Base-by-base conservation (phyloP, 768 basidiomycete species). In the Clitopilus passeckerianus region DNA sequence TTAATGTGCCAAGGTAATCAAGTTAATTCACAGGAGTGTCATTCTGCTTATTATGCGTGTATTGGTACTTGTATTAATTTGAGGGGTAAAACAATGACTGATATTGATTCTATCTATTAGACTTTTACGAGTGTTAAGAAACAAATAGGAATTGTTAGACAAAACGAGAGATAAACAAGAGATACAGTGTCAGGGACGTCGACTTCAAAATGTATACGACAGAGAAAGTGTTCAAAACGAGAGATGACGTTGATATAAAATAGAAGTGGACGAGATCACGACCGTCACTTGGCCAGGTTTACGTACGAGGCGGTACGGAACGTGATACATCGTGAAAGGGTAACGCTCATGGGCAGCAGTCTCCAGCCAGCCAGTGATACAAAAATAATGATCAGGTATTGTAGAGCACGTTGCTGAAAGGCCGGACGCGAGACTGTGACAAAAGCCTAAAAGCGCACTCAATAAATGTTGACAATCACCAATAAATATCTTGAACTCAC, bases 251-350 rank as follows among this genome's bases (percentile, higher is more conserved):
- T 30, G 27, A 30, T 30, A 30, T 30, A 30, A 30, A 60, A 60
- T 65, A 63, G 64, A 72, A 66, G 71, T 80, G 72, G 70, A 78
- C 80, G 81, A 77, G 85, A 79, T 80, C 80, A 83, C 79, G 84
- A 80, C 77, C 85, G 81, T 85, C 83, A 73, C 85, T 74, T 81
- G 82, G 85, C 76, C 80, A 80, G 76, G 78, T 61, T 67, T 62
- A 64, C 61, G 66, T 66, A 69, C 80, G 74, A 71, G 81, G 80
- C 86, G 80, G 83, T 82, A 86, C 83, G 85, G 80, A 75, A 82
- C 83, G 78, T 75, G 79, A 83, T 72, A 82, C 86, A 75, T 74
- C 80, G 82, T 78, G 77, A 55, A n/a, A 23, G 6, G 53, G 27
- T 77, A 76, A 75, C 69, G 78, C 77, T 69, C 68, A 10, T 50